phyloP scores from a whole-genome alignment of 352 stramenopile species.

The Thraustochytrium sp. region DNA sequence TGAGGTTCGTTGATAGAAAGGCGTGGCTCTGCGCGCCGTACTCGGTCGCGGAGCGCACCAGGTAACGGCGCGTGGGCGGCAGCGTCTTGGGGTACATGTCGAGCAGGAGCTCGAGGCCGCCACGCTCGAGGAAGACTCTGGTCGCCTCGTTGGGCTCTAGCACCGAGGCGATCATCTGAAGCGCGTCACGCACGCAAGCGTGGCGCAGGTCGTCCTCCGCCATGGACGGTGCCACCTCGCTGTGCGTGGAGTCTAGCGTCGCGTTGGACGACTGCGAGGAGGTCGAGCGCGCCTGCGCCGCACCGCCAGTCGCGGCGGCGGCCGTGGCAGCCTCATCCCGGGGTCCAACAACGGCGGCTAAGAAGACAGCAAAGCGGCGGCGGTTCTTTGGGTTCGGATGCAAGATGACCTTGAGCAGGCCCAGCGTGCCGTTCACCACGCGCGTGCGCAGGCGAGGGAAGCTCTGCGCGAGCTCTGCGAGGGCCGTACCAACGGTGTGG shows the following conservation, averaged over 20 bases:
- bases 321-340: neutral
- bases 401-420: conserved; percentile 5
- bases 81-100: conserved; percentile 34
- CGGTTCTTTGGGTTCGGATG: neutral
- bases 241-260: neutral
- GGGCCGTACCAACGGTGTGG: neutral
- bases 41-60: neutral
- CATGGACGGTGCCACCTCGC: neutral
- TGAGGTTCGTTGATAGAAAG: conserved; percentile 10
- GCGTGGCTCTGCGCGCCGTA: neutral
- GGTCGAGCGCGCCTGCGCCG: neutral
- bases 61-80: neutral
- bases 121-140: conserved; percentile 10
- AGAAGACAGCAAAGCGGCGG: neutral
- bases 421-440: neutral
- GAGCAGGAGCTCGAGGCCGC: conserved; percentile 41
- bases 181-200: neutral
- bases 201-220: neutral
- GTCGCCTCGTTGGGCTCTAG: conserved; percentile 16
- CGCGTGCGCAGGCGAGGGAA: neutral
- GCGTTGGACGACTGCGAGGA: neutral
- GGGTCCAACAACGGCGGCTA: neutral
- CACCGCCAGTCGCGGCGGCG: neutral
- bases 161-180: neutral
- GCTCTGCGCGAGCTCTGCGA: neutral